Evolutionary conservation across 2,329 filamentous ascomycete species (phyloP).

Genomic region (Sclerotinia borealis): DNA sequence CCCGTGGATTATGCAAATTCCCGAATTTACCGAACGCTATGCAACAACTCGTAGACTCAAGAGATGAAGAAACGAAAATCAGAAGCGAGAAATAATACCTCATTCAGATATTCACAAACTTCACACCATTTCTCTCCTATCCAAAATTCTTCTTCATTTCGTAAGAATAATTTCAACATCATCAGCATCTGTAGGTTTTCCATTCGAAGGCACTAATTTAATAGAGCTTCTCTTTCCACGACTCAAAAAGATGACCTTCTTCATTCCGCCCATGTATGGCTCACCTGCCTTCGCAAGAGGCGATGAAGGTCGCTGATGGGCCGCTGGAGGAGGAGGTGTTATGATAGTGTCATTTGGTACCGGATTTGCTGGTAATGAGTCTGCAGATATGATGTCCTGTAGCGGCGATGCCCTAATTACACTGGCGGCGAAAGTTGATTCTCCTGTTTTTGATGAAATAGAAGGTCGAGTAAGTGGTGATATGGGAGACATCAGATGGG

Average conservation of each 20-base stretch:
- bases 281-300: background rate
- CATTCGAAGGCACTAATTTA: background rate
- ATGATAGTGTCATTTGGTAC: background rate
- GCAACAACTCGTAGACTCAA: background rate
- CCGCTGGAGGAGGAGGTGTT: background rate
- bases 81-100: background rate
- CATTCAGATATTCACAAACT: background rate
- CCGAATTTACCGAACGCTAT: too few species aligned
- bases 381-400: conserved; percentile 5
- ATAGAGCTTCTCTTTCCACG: conserved; percentile 4
- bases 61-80: background rate
- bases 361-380: conserved; percentile 5
- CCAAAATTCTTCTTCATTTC: background rate
- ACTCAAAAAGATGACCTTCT: background rate
- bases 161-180: conserved; percentile 2
- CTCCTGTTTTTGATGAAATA: background rate
- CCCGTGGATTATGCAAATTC: too few species aligned
- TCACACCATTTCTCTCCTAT: background rate
- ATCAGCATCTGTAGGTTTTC: background rate
- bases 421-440: background rate
- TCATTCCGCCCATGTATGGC: background rate
- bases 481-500: background rate
- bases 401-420: background rate
- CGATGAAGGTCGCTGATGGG: background rate
- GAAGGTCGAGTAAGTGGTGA: background rate